Percentiles rank a stretch among this genome's conserved stretches.
phyloP scores from a whole-genome alignment of 768 basidiomycete species.

The Crucibulum laeve region DNA sequence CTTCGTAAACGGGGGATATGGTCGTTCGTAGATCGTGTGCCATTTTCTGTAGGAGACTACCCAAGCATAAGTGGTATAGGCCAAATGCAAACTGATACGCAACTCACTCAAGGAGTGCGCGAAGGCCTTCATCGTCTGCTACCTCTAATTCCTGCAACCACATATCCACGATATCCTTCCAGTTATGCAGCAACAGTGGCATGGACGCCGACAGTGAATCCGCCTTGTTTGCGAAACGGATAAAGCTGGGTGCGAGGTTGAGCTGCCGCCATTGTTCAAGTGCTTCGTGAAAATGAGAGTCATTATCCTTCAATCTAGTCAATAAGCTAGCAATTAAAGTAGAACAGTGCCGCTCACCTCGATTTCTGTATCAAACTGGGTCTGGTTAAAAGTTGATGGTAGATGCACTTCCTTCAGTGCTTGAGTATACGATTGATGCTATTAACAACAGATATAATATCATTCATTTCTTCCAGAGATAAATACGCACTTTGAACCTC shows the following conservation, averaged over 20 bases:
- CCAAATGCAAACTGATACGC: background rate
- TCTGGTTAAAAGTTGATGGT: conserved; percentile 56
- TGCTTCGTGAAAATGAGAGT: conserved; percentile 74
- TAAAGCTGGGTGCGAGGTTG: conserved; percentile 72
- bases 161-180: conserved; percentile 58
- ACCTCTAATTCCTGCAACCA: conserved; percentile 58
- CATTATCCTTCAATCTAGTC: conserved; percentile 50
- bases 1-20: conserved; percentile 55
- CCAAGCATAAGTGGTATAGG: background rate
- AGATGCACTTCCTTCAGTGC: conserved; percentile 68
- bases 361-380: conserved; percentile 58
- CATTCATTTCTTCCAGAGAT: background rate
- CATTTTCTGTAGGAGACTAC: conserved; percentile 74
- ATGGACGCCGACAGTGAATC: conserved; percentile 66
- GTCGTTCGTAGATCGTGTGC: conserved; percentile 80
- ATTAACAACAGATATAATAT: conserved; percentile 1
- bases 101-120: conserved; percentile 72
- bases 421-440: conserved; percentile 75
- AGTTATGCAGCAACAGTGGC: conserved; percentile 79
- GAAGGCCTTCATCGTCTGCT: conserved; percentile 70
- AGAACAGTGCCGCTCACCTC: conserved; percentile 34
- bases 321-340: background rate
- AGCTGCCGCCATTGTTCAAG: conserved; percentile 76
- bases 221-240: conserved; percentile 61
- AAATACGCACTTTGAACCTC: conserved; percentile 43